Evolutionary conservation across 108 stramenopile genomes (phyloP), one percentile per base, ranked within the genome.

Genomic region (Aureococcus anophagefferens): DNA sequence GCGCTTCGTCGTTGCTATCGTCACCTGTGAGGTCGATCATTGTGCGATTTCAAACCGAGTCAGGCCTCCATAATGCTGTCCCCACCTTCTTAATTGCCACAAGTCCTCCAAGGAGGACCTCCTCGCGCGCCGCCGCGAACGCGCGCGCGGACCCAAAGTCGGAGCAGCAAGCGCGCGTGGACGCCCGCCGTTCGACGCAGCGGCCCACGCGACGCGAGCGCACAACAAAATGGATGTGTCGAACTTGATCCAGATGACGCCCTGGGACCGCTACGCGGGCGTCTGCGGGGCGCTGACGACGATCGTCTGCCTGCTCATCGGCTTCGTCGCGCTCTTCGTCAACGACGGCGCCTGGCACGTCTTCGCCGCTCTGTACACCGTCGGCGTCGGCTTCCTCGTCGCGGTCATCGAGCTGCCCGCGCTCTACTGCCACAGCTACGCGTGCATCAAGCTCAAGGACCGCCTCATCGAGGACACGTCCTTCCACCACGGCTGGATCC

Each of bases 401-500:
- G 51, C 21, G 1, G 51, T 59, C 21, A 59, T 59, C 25, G 51
- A 59, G 51, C 51, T 59, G 21, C 51, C 51, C 7, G 51, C 51
- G 1, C 51, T 59, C 21, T 59, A 59, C 51, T 59, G 51, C 51
- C 51, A 59, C 51, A 9, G 7, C 7, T 59, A 59, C 51, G 13
- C 51, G 51, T 59, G 51, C 25, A 25, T 59, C 21, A 59, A 59
- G 25, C 25, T 59, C 17, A 59, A 59, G 25, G 51, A 59, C 25
- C 51, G 51, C 14, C 51, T 59, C 51, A 59, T 59, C 51, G 51
- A 59, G 51, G 51, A 59, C 51, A 59, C 51, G 51, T 25, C 21
- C 51, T 59, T 59, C 51, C 51, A 59, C 51, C 51, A 59, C 51
- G 51, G 51, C 51, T 59, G 51, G 51, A 59, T 59, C 51, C 51